Evolutionary conservation across 345 rosid genomes (phyloP).

Genomic region (Lenwebbia sp.): DNA sequence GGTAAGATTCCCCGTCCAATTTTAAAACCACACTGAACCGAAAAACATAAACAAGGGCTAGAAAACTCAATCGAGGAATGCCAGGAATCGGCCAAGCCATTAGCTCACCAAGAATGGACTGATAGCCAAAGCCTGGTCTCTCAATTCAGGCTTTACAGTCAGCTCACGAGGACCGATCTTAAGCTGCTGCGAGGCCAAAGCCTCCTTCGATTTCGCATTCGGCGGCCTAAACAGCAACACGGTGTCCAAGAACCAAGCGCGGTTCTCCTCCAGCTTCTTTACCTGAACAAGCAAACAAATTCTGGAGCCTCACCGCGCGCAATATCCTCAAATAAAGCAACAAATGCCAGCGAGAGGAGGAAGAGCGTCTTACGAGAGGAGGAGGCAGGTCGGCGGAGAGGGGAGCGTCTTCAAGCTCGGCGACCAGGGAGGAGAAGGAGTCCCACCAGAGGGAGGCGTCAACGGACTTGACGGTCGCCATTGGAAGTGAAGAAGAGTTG

Average conservation of each 20-base stretch:
- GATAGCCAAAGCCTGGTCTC: constrained; percentile 53
- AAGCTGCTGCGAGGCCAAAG: constrained; percentile 45
- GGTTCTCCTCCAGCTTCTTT: constrained; percentile 61
- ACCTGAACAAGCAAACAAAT: constrained; percentile 24
- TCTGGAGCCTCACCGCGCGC: neutral
- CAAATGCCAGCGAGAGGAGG: neutral
- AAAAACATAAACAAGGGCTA: neutral
- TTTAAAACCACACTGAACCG: neutral
- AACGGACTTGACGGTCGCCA: constrained; percentile 45
- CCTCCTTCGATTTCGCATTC: constrained; percentile 56
- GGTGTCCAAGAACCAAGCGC: constrained; percentile 57
- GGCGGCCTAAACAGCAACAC: constrained; percentile 51
- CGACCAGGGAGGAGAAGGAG: constrained; percentile 53
- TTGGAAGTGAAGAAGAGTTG: constrained; percentile 1
- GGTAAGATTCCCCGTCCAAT: neutral
- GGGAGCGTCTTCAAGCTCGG: constrained; percentile 53
- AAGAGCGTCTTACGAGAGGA: constrained; percentile 22
- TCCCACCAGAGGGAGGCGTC: constrained; percentile 83
- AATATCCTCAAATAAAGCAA: neutral
- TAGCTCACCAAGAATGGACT: constrained; percentile 59
- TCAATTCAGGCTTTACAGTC: constrained; percentile 44
- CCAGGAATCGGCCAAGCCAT: neutral
- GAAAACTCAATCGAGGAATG: neutral
- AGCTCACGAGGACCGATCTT: constrained; percentile 50
- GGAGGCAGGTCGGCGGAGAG: constrained; percentile 48